These are phyloP conservation scores for Nicotiana undulata DNA, from an alignment of 257 asterid genomes.

Conservation along the genomic window DNA sequence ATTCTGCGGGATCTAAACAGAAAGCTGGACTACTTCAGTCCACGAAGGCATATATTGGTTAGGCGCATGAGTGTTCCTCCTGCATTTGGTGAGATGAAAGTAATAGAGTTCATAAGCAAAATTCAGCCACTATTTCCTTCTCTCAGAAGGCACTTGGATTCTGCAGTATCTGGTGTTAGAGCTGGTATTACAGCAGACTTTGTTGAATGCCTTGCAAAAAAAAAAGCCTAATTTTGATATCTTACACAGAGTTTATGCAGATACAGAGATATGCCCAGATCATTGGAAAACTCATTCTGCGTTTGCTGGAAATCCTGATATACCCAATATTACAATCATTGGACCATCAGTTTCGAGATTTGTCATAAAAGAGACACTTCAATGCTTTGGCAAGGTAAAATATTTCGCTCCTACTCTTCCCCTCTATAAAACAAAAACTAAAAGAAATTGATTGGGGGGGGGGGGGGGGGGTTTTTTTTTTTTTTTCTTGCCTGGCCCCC, in stretches of 20 bases:
- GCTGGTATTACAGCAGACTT: slow-evolving; percentile 41
- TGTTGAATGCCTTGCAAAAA: slow-evolving; percentile 10
- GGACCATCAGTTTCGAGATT: slow-evolving; percentile 40
- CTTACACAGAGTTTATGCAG: slow-evolving; percentile 35
- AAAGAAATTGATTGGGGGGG: not conserved
- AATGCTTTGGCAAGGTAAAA: slow-evolving; percentile 79
- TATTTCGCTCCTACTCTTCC: not conserved
- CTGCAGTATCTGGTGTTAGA: slow-evolving; percentile 42
- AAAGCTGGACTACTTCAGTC: slow-evolving; percentile 52
- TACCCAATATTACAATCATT: slow-evolving; percentile 26
- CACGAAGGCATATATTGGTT: slow-evolving; percentile 38
- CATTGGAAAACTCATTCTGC: slow-evolving; percentile 66
- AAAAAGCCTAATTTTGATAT: slow-evolving; percentile 11
- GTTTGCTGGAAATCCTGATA: slow-evolving; percentile 55
- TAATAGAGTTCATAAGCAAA: slow-evolving; percentile 38
- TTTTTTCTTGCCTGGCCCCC: no score
- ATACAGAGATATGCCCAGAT: slow-evolving; percentile 58
- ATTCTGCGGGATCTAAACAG: slow-evolving; percentile 69
- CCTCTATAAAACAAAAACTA: not conserved
- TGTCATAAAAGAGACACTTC: slow-evolving; percentile 57
- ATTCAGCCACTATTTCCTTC: slow-evolving; percentile 46
- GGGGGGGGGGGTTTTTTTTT: not conserved
- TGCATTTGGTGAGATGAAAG: slow-evolving; percentile 35
- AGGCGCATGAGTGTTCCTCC: slow-evolving; percentile 30
- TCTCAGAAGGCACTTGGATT: slow-evolving; percentile 51